Evolutionary conservation across 352 stramenopile species (phyloP).

Genomic region (Globisporangium viniferum): DNA sequence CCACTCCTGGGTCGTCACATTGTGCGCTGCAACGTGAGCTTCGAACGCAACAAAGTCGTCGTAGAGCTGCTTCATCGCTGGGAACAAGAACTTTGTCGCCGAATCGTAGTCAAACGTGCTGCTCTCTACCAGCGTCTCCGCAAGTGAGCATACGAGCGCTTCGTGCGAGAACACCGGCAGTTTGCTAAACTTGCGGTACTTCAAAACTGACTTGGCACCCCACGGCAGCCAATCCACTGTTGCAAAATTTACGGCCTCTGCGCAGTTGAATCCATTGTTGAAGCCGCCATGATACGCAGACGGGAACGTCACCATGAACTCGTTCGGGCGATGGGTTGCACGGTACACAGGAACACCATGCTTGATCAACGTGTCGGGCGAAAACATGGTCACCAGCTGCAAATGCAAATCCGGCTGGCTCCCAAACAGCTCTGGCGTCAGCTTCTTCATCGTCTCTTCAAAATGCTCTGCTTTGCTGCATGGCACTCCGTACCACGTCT

Average conservation of each 20-base stretch:
- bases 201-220: constrained; percentile 65
- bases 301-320: constrained; percentile 99
- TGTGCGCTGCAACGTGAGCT: constrained; percentile 24
- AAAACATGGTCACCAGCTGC: constrained; percentile 87
- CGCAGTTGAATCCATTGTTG: constrained; percentile 95
- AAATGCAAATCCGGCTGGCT: constrained; percentile 96
- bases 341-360: constrained; percentile 94
- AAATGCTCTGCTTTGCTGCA: constrained; percentile 89
- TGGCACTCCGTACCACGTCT: constrained; percentile 98
- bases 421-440: constrained; percentile 94
- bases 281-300: constrained; percentile 98
- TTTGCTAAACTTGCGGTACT: constrained; percentile 77
- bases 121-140: constrained; percentile 59
- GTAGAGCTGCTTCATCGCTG: constrained; percentile 57
- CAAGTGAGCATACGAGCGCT: constrained; percentile 75
- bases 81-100: constrained; percentile 48
- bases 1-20: constrained; percentile 37
- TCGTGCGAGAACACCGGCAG: constrained; percentile 87
- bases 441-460: constrained; percentile 84
- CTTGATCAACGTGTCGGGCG: constrained; percentile 58
- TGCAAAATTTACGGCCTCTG: constrained; percentile 90
- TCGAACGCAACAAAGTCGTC: constrained; percentile 61
- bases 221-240: constrained; percentile 87
- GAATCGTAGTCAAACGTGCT: constrained; percentile 48
- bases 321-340: constrained; percentile 92